These are phyloP conservation scores for Aureobasidium sp. DNA, from an alignment of 2,329 filamentous ascomycete genomes.

Conservation along the genomic window DNA sequence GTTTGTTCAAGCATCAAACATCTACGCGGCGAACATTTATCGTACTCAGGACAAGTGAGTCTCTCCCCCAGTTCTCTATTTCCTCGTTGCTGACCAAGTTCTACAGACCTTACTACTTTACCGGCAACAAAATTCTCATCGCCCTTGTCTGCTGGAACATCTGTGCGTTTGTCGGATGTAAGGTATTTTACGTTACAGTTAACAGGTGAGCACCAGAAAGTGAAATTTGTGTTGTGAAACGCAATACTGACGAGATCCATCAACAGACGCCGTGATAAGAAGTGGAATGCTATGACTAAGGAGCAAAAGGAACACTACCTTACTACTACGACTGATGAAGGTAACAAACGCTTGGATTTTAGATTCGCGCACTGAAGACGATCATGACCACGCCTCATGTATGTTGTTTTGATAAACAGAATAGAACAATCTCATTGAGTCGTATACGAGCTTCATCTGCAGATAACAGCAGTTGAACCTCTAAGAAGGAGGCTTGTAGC, in stretches of 20 bases:
- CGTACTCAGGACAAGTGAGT: conserved; percentile 18
- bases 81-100: not conserved
- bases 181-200: conserved; percentile 46
- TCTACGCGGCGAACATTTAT: conserved; percentile 27
- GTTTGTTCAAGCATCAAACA: conserved; percentile 34
- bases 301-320: conserved; percentile 46
- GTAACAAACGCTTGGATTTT: conserved; percentile 36
- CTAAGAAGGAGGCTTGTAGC: conserved; percentile 25
- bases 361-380: conserved; percentile 26
- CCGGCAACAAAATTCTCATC: conserved; percentile 49
- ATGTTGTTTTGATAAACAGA: too few species aligned
- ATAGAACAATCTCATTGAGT: not conserved
- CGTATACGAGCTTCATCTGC: not conserved
- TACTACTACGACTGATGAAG: conserved; percentile 30
- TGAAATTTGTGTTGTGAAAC: not conserved
- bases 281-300: conserved; percentile 44
- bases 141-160: conserved; percentile 45
- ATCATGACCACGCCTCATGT: not conserved
- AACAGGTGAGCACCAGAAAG: conserved; percentile 32
- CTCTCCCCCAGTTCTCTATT: conserved; percentile 23
- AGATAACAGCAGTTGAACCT: not conserved
- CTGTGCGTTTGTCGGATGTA: conserved; percentile 43
- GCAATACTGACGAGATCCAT: conserved; percentile 1
- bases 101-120: conserved; percentile 43
- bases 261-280: conserved; percentile 32